Evolutionary conservation across 306 rosid genomes (phyloP).

Genomic region (Hippophae gyantsensis): DNA sequence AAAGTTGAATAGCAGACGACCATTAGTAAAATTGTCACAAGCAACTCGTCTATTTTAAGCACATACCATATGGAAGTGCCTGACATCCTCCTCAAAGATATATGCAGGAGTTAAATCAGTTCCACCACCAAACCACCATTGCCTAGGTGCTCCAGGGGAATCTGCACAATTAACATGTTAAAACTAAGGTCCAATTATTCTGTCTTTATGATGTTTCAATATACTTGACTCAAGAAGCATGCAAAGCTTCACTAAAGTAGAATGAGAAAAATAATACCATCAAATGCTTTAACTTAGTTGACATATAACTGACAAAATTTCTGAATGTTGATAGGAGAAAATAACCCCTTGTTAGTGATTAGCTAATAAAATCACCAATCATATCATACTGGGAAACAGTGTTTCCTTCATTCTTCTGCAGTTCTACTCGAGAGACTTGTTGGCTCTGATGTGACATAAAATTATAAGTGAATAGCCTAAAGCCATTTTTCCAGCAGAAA

Average conservation of each 20-base stretch:
- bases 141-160: slow-evolving; percentile 89
- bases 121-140: slow-evolving; percentile 99
- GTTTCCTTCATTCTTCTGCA: too few relatives aligned
- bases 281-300: too few relatives aligned
- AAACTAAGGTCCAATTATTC: slow-evolving; percentile 2
- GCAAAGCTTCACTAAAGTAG: neutral
- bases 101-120: slow-evolving; percentile 96
- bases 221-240: neutral
- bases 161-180: slow-evolving; percentile 40
- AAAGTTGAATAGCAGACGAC: neutral
- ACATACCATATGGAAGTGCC: slow-evolving; percentile 86
- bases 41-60: neutral
- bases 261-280: too few relatives aligned
- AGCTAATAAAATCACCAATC: too few relatives aligned
- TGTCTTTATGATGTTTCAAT: neutral
- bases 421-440: too few relatives aligned
- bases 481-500: too few relatives aligned
- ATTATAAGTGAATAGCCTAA: too few relatives aligned
- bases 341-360: too few relatives aligned
- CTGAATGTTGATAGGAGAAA: too few relatives aligned
- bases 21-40: neutral
- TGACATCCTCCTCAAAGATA: slow-evolving; percentile 87
- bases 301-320: too few relatives aligned
- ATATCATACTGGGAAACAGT: too few relatives aligned
- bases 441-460: too few relatives aligned